phyloP scores from a whole-genome alignment of 139 green algal species.

The Micractinium sp. region DNA sequence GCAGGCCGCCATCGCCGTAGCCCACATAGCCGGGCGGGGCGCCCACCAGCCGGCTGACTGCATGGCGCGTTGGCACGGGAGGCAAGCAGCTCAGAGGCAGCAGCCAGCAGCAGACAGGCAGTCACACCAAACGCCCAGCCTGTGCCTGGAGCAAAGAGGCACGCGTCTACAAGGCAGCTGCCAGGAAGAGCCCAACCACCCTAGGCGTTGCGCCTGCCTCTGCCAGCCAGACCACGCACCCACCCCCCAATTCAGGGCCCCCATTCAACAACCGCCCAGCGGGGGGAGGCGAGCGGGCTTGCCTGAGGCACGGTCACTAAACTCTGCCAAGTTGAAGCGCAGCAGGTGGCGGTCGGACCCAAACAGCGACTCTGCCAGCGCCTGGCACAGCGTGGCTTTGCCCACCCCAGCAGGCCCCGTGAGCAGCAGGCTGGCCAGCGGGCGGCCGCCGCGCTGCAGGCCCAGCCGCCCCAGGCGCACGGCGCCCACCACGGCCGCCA shows the following conservation, averaged over 20 bases:
- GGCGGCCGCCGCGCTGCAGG: slow-evolving; percentile 43
- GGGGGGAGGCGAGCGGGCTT: not conserved
- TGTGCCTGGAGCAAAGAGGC: too few relatives aligned
- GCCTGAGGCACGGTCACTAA: slow-evolving; percentile 66
- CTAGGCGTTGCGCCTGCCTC: too few relatives aligned
- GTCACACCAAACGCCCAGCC: too few relatives aligned
- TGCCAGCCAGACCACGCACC: too few relatives aligned
- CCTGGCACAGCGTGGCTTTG: slow-evolving; percentile 57
- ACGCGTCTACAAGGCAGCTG: not conserved
- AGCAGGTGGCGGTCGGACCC: slow-evolving; percentile 59
- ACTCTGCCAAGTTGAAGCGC: slow-evolving; percentile 65
- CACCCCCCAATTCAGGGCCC: too few relatives aligned
- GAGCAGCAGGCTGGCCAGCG: slow-evolving; percentile 81
- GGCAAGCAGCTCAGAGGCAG: too few relatives aligned
- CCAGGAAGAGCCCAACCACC: too few relatives aligned
- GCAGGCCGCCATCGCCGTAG: slow-evolving; percentile 62
- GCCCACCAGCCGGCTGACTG: slow-evolving; percentile 80
- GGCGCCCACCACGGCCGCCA: slow-evolving; percentile 57
- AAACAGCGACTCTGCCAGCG: slow-evolving; percentile 69
- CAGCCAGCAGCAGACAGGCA: too few relatives aligned
- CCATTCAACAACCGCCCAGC: not conserved
- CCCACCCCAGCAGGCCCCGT: slow-evolving; percentile 70
- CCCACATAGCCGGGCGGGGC: slow-evolving; percentile 85
- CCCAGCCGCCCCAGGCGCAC: slow-evolving; percentile 64
- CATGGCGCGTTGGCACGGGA: not conserved